phyloP scores from a whole-genome alignment of 2,329 filamentous ascomycete species.

The Ophioceras dolichostomum region DNA sequence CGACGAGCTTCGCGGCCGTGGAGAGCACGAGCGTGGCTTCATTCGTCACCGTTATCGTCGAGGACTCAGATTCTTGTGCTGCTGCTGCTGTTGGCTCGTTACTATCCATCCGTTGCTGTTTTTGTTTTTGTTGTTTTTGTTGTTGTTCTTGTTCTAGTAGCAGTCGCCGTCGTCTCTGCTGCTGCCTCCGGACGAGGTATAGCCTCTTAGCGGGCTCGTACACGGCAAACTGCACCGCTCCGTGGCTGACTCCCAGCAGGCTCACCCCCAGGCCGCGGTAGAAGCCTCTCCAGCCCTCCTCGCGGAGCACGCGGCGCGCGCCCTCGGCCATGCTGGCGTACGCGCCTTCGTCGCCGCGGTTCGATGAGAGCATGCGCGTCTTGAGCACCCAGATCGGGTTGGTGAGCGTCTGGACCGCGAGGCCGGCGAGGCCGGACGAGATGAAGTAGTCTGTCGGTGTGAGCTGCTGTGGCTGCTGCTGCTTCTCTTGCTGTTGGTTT shows the following conservation, averaged over 20 bases:
- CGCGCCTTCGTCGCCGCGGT: constrained; percentile 59
- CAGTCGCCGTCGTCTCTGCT: background rate
- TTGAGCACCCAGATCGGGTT: constrained; percentile 99
- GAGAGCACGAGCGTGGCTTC: constrained; percentile 72
- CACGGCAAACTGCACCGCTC: constrained; percentile 89
- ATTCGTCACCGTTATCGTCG: constrained; percentile 42
- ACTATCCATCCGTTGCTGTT: background rate
- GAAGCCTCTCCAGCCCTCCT: constrained; percentile 68
- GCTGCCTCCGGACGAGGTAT: constrained; percentile 35
- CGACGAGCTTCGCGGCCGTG: constrained; percentile 71
- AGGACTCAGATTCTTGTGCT: background rate
- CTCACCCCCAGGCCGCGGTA: constrained; percentile 80
- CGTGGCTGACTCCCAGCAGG: constrained; percentile 78
- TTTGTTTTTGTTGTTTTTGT: constrained; percentile 13
- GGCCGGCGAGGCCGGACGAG: constrained; percentile 58
- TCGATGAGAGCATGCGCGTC: constrained; percentile 88
- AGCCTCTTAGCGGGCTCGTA: constrained; percentile 61
- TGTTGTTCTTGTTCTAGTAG: too few species aligned
- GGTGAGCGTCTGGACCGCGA: constrained; percentile 68
- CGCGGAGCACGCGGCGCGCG: constrained; percentile 48
- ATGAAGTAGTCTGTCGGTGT: constrained; percentile 66
- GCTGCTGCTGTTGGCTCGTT: background rate
- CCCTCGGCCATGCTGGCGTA: constrained; percentile 71
- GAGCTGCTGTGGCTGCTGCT: constrained; percentile 18
- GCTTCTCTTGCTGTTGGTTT: constrained; percentile 6